Base-by-base conservation (phyloP, 352 stramenopile species). In the Thalassiosira mediterranea region DNA sequence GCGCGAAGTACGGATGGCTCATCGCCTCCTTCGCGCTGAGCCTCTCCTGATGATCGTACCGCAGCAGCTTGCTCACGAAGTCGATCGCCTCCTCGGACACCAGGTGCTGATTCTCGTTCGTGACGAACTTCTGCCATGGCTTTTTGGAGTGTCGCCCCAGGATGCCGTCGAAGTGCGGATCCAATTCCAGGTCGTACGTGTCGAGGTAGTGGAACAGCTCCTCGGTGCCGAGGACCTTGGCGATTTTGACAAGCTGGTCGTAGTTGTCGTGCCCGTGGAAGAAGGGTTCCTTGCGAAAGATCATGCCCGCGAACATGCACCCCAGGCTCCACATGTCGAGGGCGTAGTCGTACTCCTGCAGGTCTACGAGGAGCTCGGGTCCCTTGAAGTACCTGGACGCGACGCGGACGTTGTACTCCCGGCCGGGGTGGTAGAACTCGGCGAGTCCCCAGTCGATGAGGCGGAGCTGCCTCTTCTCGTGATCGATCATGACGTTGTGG, bases 401-500 rank as follows among this genome's bases (percentile, higher is more conserved):
- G n/a, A 99, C 97, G 37, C 97, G 92, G 11, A 99, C 97, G 84
- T 99, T 99, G 91, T 99, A 99, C 88, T 99, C 97, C 52, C 96
- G 88, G 46, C 96, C 94, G 5, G 94, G 96, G 81, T 99, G 96
- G 87, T 99, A 99, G 77, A 99, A 99, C 89, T 99, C 97, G 1
- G 97, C 97, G 44, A 99, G 91, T 46, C 97, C 97, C 97, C 97
- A 99, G 88, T 99, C 97, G 76, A 99, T 99, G 8, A 99, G 84
- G 17, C 97, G 92, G 21, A 99, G 89, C 86, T 98, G 93, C 28
- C 96, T 93, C 77, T 98, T 98, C 62, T 98, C 95, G 72, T 99
- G 97, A 85, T 99, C 97, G 81, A 99, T 99, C 96, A 99, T 99
- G 44, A 99, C 96, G 82, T 99, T 99, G 88, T 99, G 97, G 15